Base-by-base conservation (phyloP, 192 early-diverging fungal genomes). In the Gaertneriomyces semiglobifer region DNA sequence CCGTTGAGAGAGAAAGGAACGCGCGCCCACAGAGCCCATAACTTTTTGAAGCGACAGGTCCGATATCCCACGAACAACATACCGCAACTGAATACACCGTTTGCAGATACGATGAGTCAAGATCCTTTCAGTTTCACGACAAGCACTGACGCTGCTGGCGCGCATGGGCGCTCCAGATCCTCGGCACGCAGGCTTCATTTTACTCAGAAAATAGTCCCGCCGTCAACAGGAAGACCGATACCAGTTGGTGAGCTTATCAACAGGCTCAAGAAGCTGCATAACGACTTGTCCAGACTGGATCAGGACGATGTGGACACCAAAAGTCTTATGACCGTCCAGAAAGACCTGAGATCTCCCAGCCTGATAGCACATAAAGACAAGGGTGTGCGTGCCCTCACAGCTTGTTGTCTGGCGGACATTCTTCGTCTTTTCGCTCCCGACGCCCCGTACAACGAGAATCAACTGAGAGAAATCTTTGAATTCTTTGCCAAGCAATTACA, bases 341-440 rank as follows among this genome's bases (percentile, higher is more conserved):
- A 81, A 65, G 84, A 91, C 41, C 83, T 97, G 3, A 62, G 90
- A 6, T 77, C 83, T 6, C 66, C 81, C n/a, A 73, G 86, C 14
- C 74, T 98, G 44, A 56, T 90, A 9, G 63, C 72, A 41, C 90
- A 96, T 77, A 91, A 88, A 53, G 93, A 96, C 71, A 82, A 86
- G 47, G 89, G 87, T 14, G 88, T 96, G 14, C 79, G 79, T 39
- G 82, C 86, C 19, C 84, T 78, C 12, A 74, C 67, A 0, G 86
- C 92, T 4, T 93, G 92, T 73, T 97, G 94, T 73, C 78, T 96
- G 44, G 91, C 93, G 1, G 96, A 99, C 65, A 77, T 97, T 0
- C 82, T 99, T 43, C 83, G 94, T 18, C 77, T 99, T 8, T 94
- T 89, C 73, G 96, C 96, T 11, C 95, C 95, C 8, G 92, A 96